phyloP scores from a whole-genome alignment of 345 rosid genomes.

The Triadica sebifera region DNA sequence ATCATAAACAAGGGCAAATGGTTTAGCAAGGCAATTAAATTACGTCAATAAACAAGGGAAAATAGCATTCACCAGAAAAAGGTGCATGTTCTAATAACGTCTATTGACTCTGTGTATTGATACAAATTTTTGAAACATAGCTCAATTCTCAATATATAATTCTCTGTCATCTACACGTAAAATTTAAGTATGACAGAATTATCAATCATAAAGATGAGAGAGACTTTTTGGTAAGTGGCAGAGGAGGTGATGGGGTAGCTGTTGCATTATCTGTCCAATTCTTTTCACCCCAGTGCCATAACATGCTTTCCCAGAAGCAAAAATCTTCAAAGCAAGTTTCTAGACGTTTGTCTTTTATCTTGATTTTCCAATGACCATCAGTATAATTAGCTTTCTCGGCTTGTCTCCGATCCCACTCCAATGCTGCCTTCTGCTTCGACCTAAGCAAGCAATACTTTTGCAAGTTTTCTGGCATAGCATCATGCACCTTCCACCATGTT shows the following conservation, averaged over 20 bases:
- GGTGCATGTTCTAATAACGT: not conserved
- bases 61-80: not conserved
- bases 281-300: conserved; percentile 88
- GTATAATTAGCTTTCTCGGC: conserved; percentile 73
- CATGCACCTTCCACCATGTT: conserved; percentile 88
- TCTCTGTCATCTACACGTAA: conserved; percentile 5
- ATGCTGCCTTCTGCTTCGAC: conserved; percentile 78
- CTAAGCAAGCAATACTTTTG: conserved; percentile 69
- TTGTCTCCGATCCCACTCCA: conserved; percentile 86
- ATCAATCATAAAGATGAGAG: conserved; percentile 35
- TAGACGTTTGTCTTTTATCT: conserved; percentile 64
- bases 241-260: conserved; percentile 27
- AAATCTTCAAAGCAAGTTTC: conserved; percentile 65
- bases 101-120: not conserved
- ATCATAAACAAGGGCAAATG: too few species aligned
- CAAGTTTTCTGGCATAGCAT: conserved; percentile 69
- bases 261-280: conserved; percentile 65
- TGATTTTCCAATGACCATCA: conserved; percentile 82
- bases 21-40: too few species aligned
- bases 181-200: conserved; percentile 12
- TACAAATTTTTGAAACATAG: not conserved
- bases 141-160: not conserved
- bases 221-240: conserved; percentile 24
- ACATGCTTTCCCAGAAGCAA: conserved; percentile 88
- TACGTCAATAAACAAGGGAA: not conserved